Evolutionary conservation across 1,284 basidiomycete species (phyloP).

Genomic region (Malassezia yamatoensis): DNA sequence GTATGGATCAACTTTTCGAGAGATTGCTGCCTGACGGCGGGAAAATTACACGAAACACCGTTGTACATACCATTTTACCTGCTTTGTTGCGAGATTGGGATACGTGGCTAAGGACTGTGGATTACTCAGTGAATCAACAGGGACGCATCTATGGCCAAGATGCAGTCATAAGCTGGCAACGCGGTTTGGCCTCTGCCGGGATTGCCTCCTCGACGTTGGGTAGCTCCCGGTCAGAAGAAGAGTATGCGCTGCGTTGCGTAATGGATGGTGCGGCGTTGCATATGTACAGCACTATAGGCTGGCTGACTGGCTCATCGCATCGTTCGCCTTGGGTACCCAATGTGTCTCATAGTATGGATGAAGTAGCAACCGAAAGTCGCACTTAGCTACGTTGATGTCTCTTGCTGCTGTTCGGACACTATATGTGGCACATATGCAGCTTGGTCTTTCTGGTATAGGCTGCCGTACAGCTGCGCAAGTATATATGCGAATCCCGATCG

Average conservation of each 20-base stretch:
- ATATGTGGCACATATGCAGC: slow-evolving; percentile 1
- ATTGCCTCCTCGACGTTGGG: background rate
- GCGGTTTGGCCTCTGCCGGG: slow-evolving; percentile 21
- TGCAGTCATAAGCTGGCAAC: slow-evolving; percentile 30
- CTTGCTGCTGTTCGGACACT: background rate
- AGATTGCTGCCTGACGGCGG: background rate
- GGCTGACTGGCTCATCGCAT: slow-evolving; percentile 10
- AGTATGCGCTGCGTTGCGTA: slow-evolving; percentile 5
- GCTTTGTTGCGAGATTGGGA: slow-evolving; percentile 36
- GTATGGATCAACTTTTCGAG: background rate
- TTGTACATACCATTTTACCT: slow-evolving; percentile 33
- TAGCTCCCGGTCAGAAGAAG: background rate
- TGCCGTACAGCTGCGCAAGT: slow-evolving; percentile 5
- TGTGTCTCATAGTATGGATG: slow-evolving; percentile 10
- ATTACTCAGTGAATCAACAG: slow-evolving; percentile 32
- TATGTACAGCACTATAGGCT: slow-evolving; percentile 12
- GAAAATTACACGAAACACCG: slow-evolving; percentile 23
- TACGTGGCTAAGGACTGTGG: slow-evolving; percentile 23
- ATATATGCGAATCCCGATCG: slow-evolving; percentile 13
- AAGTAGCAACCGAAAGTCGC: background rate
- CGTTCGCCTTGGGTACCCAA: background rate
- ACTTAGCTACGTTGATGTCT: too few species aligned
- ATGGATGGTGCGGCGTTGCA: slow-evolving; percentile 8
- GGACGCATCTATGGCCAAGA: slow-evolving; percentile 43
- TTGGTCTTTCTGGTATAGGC: background rate